Evolutionary conservation across 225 moss, liverwort and hornwort species (phyloP), one percentile per base, ranked within the genome.

Genomic region (Asterella californica): DNA sequence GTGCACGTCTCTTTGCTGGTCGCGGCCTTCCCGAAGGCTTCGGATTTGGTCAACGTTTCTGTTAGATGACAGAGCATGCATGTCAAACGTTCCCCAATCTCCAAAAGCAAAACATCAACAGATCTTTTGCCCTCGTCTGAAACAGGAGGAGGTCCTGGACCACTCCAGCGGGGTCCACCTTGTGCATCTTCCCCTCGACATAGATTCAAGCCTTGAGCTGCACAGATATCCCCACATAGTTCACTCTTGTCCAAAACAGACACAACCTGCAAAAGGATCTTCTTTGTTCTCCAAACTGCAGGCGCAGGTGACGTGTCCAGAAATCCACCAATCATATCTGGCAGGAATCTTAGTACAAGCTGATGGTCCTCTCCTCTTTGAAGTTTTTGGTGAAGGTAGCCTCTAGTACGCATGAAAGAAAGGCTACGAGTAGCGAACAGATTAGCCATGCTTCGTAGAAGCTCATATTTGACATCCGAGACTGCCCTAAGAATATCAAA

Each of bases 311-410:
- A 74, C 46, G 54, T 61, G 81, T 85, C 89, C 30, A 81, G 75
- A 46, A 89, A 86, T 34, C 85, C 84, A 38, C 81, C 89, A 49
- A 91, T 87, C 32, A 96, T 87, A 65, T 96, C 94, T 15, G 45
- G 90, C 65, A 92, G 69, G 76, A 94, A 88, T 33, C 80, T 85
- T 12, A 87, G 73, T n/a, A 92, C 79, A 42, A 91, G 10, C 33
- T 88, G n/a, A 29, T 9, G 42, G 22, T 78, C 82, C 32, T 46
- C 53, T 45, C 84, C 63, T 17, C 53, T 78, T 24, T 72, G 32
- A 72, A 82, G 71, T 29, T 86, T 85, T 36, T 53, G 63, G 64
- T 29, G 79, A 50, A 94, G 45, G 53, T 84, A 76, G 3, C 18
- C 64, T 69, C 66, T 81, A 34, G 63, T 48, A 36, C 18, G 4